Evolutionary conservation across 2,329 filamentous ascomycete species (phyloP).

Genomic region (Cytospora piceicola): DNA sequence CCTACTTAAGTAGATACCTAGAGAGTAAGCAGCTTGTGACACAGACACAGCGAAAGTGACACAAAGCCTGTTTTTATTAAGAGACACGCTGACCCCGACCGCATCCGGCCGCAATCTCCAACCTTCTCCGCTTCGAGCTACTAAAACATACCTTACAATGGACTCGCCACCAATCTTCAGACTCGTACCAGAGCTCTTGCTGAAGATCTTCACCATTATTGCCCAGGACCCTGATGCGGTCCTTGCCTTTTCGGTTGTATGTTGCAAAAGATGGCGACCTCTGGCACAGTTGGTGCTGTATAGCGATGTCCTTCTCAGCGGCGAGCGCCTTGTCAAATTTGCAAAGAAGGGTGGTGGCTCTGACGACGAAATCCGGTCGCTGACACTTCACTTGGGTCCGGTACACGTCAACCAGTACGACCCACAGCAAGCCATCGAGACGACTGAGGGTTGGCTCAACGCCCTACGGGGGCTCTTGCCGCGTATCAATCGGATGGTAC

Average conservation of each 20-base stretch:
- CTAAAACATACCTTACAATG: too few relatives aligned
- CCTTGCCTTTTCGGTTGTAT: slow-evolving; percentile 3
- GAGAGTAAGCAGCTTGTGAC: too few relatives aligned
- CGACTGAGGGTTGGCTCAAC: slow-evolving; percentile 7
- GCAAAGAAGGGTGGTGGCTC: background rate
- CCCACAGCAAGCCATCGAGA: background rate
- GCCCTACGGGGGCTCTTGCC: background rate
- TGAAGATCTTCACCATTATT: background rate
- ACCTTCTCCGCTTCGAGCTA: too few relatives aligned
- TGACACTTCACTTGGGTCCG: slow-evolving; percentile 4
- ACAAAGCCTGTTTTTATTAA: too few relatives aligned
- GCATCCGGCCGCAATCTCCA: too few relatives aligned
- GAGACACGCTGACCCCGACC: too few relatives aligned
- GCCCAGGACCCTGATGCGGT: background rate
- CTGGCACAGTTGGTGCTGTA: slow-evolving; percentile 6
- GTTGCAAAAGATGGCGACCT: slow-evolving; percentile 8
- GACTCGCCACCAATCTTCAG: background rate
- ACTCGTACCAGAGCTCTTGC: slow-evolving; percentile 6
- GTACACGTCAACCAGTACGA: background rate
- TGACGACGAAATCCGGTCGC: background rate
- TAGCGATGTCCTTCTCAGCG: background rate
- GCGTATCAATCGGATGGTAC: background rate
- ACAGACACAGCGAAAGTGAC: too few relatives aligned
- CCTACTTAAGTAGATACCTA: too few relatives aligned
- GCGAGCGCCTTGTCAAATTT: slow-evolving; percentile 5